phyloP scores from a whole-genome alignment of 2,329 filamentous ascomycete species.

The Conoideocrella luteorostrata region DNA sequence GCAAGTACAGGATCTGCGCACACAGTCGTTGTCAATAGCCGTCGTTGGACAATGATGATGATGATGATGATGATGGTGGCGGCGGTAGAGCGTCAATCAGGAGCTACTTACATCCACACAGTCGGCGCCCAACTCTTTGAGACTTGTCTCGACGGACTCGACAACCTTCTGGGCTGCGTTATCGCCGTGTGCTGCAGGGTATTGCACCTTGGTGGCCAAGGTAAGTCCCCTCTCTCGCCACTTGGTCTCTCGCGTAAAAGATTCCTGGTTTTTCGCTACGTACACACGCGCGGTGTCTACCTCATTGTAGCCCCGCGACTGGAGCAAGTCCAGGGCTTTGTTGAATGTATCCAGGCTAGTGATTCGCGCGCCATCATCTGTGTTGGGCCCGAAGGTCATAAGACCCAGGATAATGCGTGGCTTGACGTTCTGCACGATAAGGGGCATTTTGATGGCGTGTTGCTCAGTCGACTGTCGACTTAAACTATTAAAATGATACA shows the following conservation, averaged over 20 bases:
- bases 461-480: too few species aligned
- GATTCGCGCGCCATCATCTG: slow-evolving; percentile 59
- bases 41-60: too few species aligned
- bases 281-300: slow-evolving; percentile 79
- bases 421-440: slow-evolving; percentile 39
- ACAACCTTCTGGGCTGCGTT: slow-evolving; percentile 53
- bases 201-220: slow-evolving; percentile 69
- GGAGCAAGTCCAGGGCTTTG: slow-evolving; percentile 66
- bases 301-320: slow-evolving; percentile 74
- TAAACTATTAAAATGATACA: too few species aligned
- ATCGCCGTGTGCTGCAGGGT: slow-evolving; percentile 39
- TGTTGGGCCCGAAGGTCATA: slow-evolving; percentile 75
- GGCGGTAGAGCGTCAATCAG: too few species aligned
- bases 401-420: slow-evolving; percentile 73
- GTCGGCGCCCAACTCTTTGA: slow-evolving; percentile 67
- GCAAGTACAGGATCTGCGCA: slow-evolving; percentile 32
- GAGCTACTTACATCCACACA: slow-evolving; percentile 54
- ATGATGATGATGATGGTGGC: too few species aligned
- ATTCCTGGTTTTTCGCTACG: slow-evolving; percentile 66
- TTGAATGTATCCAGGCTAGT: slow-evolving; percentile 62
- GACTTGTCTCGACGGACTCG: slow-evolving; percentile 57
- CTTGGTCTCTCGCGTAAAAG: slow-evolving; percentile 64
- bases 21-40: too few species aligned
- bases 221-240: slow-evolving; percentile 76
- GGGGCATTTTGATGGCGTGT: slow-evolving; percentile 35